phyloP scores from a whole-genome alignment of 2,329 filamentous ascomycete species.

The Davidsoniella eucalypti region DNA sequence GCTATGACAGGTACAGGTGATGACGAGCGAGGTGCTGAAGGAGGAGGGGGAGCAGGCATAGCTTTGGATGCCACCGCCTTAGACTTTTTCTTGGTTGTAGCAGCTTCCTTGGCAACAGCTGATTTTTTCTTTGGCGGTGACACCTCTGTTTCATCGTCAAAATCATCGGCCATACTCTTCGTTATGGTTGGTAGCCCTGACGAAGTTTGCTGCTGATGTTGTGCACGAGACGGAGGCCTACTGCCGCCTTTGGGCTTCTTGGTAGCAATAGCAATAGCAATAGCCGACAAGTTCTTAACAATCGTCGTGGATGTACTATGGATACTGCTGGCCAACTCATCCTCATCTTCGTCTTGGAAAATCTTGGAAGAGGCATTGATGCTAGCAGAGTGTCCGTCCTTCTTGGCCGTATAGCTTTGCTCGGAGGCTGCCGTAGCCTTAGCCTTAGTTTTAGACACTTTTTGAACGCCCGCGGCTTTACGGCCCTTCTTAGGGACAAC shows the following conservation, averaged over 20 bases:
- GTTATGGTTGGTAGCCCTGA: slow-evolving; percentile 14
- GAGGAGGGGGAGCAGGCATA: slow-evolving; percentile 1
- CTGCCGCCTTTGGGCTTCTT: slow-evolving; percentile 14
- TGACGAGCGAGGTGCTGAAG: neutral
- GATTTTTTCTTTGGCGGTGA: slow-evolving; percentile 7
- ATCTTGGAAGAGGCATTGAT: neutral
- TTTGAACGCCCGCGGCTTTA: slow-evolving; percentile 31
- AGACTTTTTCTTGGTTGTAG: neutral
- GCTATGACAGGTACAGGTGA: neutral
- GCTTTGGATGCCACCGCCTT: neutral
- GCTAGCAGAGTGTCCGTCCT: neutral
- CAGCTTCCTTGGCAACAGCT: neutral
- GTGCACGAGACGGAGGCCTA: no score
- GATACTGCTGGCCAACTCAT: slow-evolving; percentile 24
- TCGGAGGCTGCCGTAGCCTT: slow-evolving; percentile 23
- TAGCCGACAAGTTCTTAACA: slow-evolving; percentile 19
- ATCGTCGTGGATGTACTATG: slow-evolving; percentile 27
- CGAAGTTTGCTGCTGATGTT: no score
- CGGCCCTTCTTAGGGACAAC: slow-evolving; percentile 37
- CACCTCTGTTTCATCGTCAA: neutral
- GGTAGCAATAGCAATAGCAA: slow-evolving; percentile 17
- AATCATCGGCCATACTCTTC: neutral
- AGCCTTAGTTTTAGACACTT: slow-evolving; percentile 34
- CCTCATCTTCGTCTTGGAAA: slow-evolving; percentile 12
- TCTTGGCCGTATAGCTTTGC: no score